Base-by-base conservation (phyloP, 2,329 filamentous ascomycete genomes). In the Hypocreales sp. region DNA sequence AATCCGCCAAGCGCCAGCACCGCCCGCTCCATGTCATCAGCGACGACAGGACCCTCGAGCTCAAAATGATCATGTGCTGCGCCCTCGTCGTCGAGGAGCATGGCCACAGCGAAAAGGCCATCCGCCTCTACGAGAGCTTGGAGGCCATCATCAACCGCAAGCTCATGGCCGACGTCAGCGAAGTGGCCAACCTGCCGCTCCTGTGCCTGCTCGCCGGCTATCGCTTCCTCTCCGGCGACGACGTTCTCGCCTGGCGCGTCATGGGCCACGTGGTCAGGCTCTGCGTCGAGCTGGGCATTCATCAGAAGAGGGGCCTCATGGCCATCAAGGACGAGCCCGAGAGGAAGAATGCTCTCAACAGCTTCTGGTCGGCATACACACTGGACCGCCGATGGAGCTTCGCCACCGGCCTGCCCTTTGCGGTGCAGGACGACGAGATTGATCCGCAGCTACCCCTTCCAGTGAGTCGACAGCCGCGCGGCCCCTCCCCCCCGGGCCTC, bases 311-410 rank as follows among this genome's bases (percentile, higher is more conserved):
- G 36, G 80, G 76, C 0, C 63, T 92, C 31, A 57, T 73, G 28
- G 70, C 67, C 31, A 81, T 87, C 25, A 53, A 63, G 7, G 69
- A 79, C 35, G 72, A 80, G 24, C 61, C 72, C 22, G 78, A 84
- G 34, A 67, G 80, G 26, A 60, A 64, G 26, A 64, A 71, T 27
- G 73, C 79, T 0, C 63, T 80, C 16, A 70, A 76, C 26, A 69
- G 81, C 10, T 92, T 92, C 49, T 94, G 82, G 86, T 73, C 78
- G 2, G 73, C 84, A 12, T 92, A 90, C 44, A 75, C 84, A 4
- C 60, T 93, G 21, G 86, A 93, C 46, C 65, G 83, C 21, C 66
- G 84, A 27, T 93, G 83, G 83, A 83, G 79, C 36, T 82, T 93
- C 40, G 80, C 78, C n/a, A 86, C 81, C 0, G 84, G 84, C 1